phyloP scores from a whole-genome alignment of 2,329 filamentous ascomycete species.

The Endoconidiophora polonica region DNA sequence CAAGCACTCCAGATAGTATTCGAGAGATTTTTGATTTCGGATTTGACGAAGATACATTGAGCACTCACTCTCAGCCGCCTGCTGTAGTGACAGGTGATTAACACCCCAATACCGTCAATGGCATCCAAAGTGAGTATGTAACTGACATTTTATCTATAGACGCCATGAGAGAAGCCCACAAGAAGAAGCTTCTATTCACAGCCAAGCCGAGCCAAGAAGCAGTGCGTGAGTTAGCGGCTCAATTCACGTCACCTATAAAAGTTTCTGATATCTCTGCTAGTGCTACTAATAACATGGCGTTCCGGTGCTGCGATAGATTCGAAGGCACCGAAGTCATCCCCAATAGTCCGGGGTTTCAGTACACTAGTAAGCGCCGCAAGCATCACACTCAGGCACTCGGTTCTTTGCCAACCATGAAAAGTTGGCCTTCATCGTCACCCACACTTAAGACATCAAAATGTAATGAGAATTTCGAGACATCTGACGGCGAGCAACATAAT shows the following conservation, averaged over 20 bases:
- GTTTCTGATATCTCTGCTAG: not conserved
- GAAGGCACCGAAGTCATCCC: slow-evolving; percentile 10
- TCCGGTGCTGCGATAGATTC: slow-evolving; percentile 9
- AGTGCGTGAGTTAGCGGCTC: not conserved
- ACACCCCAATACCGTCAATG: too few species aligned
- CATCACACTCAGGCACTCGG: slow-evolving; percentile 3
- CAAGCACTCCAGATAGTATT: not conserved
- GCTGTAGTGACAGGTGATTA: too few species aligned
- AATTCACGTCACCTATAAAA: not conserved
- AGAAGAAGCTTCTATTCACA: not conserved
- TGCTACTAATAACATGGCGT: not conserved
- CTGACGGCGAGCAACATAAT: not conserved
- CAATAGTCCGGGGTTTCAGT: slow-evolving; percentile 10
- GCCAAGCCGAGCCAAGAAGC: not conserved
- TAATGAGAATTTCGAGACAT: not conserved
- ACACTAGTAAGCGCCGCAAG: slow-evolving; percentile 7
- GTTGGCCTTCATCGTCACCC: not conserved
- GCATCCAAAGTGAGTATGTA: too few species aligned
- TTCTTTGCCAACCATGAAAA: slow-evolving; percentile 4
- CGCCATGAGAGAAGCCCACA: not conserved
- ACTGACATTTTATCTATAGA: not conserved
- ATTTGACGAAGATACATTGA: not conserved
- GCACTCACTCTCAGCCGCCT: too few species aligned
- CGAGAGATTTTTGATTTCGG: slow-evolving; percentile 7
- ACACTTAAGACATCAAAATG: too few species aligned